Base-by-base conservation (phyloP, 345 rosid genomes). In the Eucalyptus shirleyi region DNA sequence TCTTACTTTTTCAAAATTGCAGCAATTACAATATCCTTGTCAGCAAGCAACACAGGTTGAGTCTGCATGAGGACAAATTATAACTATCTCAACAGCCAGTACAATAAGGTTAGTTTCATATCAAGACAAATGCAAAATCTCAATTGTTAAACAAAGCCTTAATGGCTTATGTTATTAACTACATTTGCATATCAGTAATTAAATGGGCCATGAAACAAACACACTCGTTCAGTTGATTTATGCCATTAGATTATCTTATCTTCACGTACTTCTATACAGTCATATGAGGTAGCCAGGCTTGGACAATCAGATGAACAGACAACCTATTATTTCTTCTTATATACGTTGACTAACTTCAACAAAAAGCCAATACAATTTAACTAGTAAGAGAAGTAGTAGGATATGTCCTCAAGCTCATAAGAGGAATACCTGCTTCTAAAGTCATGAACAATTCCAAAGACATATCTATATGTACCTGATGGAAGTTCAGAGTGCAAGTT, bases 401-500 rank as follows among this genome's bases (percentile, higher is more conserved):
- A 30, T 86, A 86, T 17, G 59, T 26, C 87, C 83, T 72, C 83
- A 37, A 37, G 45, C 83, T 72, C 83, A 72, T 72, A 72, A 5
- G 23, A 21, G 21, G 87, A 32, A 86, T n/a, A 50, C 60, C 59
- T 53, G 40, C 59, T 47, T n/a, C 37, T 50, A n/a, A 50, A 32
- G 59, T 32, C 51, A 30, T 86, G 34, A 23, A 87, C 21, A 62
- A 23, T 44, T 42, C 30, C 65, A 72, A 88, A 88, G 32, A 56
- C 72, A 72, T 44, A 80, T 40, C 49, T 19, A 67, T 50, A 80
- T 93, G 65, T 89, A 97, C 99, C 99, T 97, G 97, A 91, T 97
- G 96, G 95, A 98, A 98, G 94, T 93, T 96, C 93, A 98, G 87
- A 90, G 95, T 93, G 93, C 99, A 97, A 87, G 97, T 95, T 77